These are phyloP conservation scores for Plasmodium berghei DNA, from an alignment of 169 alveolate genomes.

Conservation along the genomic window DNA sequence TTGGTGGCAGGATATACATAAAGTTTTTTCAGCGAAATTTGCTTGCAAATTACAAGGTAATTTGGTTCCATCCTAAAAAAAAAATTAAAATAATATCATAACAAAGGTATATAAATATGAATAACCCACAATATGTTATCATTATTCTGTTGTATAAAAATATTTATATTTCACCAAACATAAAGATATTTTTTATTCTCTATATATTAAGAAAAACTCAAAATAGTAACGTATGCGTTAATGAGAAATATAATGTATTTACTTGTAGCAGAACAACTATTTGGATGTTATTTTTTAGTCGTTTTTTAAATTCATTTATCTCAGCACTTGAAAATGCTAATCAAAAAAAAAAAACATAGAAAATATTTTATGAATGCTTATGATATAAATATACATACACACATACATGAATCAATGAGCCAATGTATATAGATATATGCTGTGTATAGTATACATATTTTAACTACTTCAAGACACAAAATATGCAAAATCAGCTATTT, in stretches of 20 bases:
- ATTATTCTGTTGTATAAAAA: too few relatives aligned
- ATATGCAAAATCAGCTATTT: not conserved
- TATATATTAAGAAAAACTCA: not conserved
- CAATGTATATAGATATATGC: not conserved
- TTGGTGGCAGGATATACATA: conserved; percentile 75
- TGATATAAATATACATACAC: conserved; percentile 2
- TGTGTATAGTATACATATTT: not conserved
- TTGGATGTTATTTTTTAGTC: conserved; percentile 63
- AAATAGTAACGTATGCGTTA: not conserved
- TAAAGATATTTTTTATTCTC: too few relatives aligned
- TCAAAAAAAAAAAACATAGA: conserved; percentile 2
- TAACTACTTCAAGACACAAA: not conserved
- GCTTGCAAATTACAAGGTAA: conserved; percentile 72
- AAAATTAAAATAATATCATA: conserved; percentile 14
- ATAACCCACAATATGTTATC: not conserved
- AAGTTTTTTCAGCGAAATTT: conserved; percentile 68
- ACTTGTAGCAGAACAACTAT: conserved; percentile 76
- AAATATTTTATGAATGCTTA: not conserved
- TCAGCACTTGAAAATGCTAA: conserved; percentile 58
- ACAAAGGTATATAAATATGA: conserved; percentile 5
- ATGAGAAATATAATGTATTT: not conserved
- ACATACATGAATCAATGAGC: not conserved
- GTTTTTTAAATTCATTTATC: conserved; percentile 72
- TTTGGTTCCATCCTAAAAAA: conserved; percentile 68
- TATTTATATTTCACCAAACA: not conserved